These are phyloP conservation scores for Ustilago tritici DNA, from an alignment of 1,284 basidiomycete genomes.

Conservation along the genomic window DNA sequence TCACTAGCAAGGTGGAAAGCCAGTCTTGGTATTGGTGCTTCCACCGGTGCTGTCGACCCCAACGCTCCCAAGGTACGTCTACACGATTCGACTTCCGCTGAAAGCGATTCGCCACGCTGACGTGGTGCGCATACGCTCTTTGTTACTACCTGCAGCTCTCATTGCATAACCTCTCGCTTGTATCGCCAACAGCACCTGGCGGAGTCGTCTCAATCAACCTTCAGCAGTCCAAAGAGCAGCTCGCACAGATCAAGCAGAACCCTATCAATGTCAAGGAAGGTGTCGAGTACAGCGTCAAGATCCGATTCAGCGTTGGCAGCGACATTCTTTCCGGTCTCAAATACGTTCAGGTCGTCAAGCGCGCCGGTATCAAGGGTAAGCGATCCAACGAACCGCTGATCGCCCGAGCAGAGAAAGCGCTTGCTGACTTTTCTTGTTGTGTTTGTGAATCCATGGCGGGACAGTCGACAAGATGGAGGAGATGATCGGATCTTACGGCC, in stretches of 20 bases:
- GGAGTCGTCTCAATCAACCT: conserved; percentile 71
- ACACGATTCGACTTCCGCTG: conserved; percentile 2
- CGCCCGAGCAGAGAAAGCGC: neutral
- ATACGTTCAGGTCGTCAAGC: conserved; percentile 82
- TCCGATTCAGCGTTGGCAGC: conserved; percentile 80
- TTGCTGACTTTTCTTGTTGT: neutral
- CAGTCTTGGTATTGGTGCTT: conserved; percentile 81
- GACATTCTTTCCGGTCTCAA: conserved; percentile 85
- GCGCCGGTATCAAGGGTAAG: conserved; percentile 74
- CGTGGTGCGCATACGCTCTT: neutral
- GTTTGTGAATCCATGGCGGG: neutral
- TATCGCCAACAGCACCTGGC: conserved; percentile 69
- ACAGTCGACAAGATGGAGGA: conserved; percentile 87
- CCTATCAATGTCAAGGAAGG: conserved; percentile 76
- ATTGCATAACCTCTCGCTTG: conserved; percentile 71
- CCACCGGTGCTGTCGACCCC: conserved; percentile 64
- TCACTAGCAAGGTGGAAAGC: conserved; percentile 86
- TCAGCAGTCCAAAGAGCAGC: conserved; percentile 70
- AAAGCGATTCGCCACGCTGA: neutral
- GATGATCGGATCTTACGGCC: conserved; percentile 88
- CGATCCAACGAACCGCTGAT: neutral
- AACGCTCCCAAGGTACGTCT: conserved; percentile 60
- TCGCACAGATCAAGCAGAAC: conserved; percentile 72
- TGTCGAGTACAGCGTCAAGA: conserved; percentile 80
- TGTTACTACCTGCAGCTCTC: conserved; percentile 40